These are phyloP conservation scores for Cercospora zeina DNA, from an alignment of 2,329 filamentous ascomycete species.

Conservation along the genomic window DNA sequence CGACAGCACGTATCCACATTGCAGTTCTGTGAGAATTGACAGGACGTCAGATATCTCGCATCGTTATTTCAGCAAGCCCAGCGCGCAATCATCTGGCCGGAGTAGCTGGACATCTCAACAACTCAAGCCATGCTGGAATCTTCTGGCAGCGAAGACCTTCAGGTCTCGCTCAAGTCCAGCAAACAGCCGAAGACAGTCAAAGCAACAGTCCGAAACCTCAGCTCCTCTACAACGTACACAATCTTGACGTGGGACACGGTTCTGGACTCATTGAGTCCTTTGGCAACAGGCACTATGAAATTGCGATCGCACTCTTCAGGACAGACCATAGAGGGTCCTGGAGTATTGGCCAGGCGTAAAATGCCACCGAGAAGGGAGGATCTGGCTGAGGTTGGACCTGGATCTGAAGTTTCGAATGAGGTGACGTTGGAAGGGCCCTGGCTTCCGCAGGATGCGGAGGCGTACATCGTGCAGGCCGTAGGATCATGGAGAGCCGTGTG, in stretches of 20 bases:
- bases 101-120: too few relatives aligned
- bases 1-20: too few relatives aligned
- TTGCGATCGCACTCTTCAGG: background rate
- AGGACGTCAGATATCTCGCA: background rate
- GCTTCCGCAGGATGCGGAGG: constrained; percentile 3
- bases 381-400: background rate
- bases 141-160: background rate
- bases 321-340: background rate
- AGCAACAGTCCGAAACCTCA: background rate
- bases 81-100: too few relatives aligned
- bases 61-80: too few relatives aligned
- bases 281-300: background rate
- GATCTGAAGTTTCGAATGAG: background rate
- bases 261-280: background rate
- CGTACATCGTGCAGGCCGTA: background rate
- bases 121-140: background rate
- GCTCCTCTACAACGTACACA: background rate
- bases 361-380: background rate
- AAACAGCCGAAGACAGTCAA: background rate
- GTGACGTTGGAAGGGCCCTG: constrained; percentile 3
- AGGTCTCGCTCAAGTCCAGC: background rate
- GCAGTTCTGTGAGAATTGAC: too few relatives aligned
- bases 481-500: constrained; percentile 7
- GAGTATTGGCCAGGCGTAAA: background rate
- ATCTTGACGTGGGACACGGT: background rate